Evolutionary conservation across 2,329 filamentous ascomycete species (phyloP).

Genomic region (Xylariales sp.): DNA sequence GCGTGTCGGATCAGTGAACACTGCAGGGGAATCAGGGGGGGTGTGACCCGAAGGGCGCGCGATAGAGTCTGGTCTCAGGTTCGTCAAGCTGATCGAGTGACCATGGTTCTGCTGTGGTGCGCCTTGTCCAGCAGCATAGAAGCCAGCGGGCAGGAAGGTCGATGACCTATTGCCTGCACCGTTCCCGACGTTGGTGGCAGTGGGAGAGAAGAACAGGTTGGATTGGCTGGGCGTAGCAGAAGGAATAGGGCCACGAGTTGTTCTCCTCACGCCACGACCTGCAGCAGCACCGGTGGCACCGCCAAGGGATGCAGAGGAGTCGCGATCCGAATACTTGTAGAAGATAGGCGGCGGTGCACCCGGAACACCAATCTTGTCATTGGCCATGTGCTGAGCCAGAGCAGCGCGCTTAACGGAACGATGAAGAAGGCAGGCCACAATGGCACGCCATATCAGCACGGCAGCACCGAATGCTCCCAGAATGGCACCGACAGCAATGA

Average conservation of each 20-base stretch:
- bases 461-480: constrained; percentile 77
- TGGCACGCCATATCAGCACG: constrained; percentile 82
- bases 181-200: constrained; percentile 59
- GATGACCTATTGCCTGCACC: constrained; percentile 65
- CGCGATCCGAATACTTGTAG: constrained; percentile 61
- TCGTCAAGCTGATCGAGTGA: constrained; percentile 57
- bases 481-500: constrained; percentile 88
- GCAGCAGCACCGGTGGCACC: constrained; percentile 30
- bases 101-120: constrained; percentile 41
- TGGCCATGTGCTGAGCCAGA: constrained; percentile 64
- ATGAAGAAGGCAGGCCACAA: constrained; percentile 88
- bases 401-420: constrained; percentile 85
- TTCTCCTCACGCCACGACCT: constrained; percentile 48
- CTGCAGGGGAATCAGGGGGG: constrained; percentile 62
- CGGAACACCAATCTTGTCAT: constrained; percentile 65
- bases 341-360: constrained; percentile 31
- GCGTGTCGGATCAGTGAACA: constrained; percentile 31
- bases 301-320: constrained; percentile 47
- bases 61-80: constrained; percentile 55
- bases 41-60: constrained; percentile 44
- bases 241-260: constrained; percentile 46
- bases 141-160: constrained; percentile 82
- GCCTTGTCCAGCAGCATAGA: constrained; percentile 71
- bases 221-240: constrained; percentile 58
- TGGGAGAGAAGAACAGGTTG: constrained; percentile 93